Conservation (phyloP, 2,329 filamentous ascomycete species). For the Fusarium irregulare region DNA sequence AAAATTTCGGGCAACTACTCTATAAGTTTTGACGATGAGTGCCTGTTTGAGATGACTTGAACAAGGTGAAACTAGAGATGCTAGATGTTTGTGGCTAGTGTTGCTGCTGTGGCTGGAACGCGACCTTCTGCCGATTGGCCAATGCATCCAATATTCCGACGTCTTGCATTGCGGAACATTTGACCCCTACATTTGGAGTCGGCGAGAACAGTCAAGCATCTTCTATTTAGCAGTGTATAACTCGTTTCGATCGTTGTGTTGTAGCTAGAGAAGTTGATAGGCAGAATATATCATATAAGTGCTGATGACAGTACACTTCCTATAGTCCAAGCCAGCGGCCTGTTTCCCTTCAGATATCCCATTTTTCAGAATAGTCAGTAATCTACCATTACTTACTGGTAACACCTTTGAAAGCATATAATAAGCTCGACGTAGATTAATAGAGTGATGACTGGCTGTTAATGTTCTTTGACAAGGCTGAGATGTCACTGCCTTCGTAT, state of each 20-base stretch:
- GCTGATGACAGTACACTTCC: background rate
- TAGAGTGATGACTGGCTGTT: conserved; percentile 11
- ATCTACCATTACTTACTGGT: background rate
- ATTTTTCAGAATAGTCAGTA: background rate
- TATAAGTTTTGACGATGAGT: background rate
- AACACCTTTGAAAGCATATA: background rate
- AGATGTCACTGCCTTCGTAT: background rate
- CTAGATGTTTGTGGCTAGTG: background rate
- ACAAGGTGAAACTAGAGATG: background rate
- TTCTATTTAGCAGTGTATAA: background rate
- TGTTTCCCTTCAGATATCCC: background rate
- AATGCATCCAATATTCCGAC: background rate
- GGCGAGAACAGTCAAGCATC: too few relatives aligned
- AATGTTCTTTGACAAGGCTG: conserved; percentile 38
- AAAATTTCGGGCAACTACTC: background rate
- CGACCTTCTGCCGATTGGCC: background rate
- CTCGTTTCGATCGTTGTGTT: background rate
- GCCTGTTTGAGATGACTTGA: background rate
- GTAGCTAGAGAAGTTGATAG: background rate
- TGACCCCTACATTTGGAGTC: background rate
- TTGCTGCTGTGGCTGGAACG: background rate
- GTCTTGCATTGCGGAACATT: background rate
- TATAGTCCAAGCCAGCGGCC: background rate
- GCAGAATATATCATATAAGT: background rate
- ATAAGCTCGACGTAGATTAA: background rate